Percentiles rank a stretch among this genome's conserved stretches.
Conservation (phyloP, 2,329 filamentous ascomycete genomes). For the Fusarium sp. region DNA sequence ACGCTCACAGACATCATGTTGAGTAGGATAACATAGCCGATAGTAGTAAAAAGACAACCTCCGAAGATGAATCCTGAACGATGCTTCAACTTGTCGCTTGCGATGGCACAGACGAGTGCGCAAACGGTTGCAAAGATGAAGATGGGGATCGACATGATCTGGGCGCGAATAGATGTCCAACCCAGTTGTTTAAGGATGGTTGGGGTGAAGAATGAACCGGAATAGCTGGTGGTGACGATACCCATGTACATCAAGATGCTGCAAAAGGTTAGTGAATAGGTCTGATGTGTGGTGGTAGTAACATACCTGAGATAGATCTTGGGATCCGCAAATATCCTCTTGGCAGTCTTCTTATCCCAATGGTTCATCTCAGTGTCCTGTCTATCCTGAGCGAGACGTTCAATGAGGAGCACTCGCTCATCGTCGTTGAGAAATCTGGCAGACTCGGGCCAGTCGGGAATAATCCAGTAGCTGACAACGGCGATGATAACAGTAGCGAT, state of each 20-base stretch:
- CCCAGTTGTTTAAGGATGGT: constrained; percentile 2
- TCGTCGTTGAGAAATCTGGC: constrained; percentile 3
- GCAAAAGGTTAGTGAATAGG: background rate
- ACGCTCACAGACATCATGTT: constrained; percentile 5
- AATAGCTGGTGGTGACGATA: constrained; percentile 5
- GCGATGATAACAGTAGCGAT: background rate
- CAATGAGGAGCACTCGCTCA: background rate
- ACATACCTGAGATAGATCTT: constrained; percentile 7
- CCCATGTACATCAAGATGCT: constrained; percentile 6
- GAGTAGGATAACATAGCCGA: constrained; percentile 23
- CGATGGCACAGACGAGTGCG: background rate
- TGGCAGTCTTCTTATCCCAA: constrained; percentile 10
- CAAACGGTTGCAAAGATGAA: constrained; percentile 2
- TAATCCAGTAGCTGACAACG: background rate
- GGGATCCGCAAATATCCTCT: background rate
- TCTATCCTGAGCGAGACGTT: constrained; percentile 19
- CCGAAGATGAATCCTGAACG: constrained; percentile 20
- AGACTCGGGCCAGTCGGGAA: constrained; percentile 5
- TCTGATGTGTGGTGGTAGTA: background rate
- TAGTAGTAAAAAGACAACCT: constrained; percentile 1
- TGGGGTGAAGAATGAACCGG: constrained; percentile 4
- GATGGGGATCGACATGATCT: constrained; percentile 9
- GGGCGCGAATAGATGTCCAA: background rate
- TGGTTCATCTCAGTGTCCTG: constrained; percentile 21
- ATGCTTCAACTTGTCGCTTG: constrained; percentile 7